Conservation (phyloP, 2,329 filamentous ascomycete genomes). For the Shiraia bambusicola region DNA sequence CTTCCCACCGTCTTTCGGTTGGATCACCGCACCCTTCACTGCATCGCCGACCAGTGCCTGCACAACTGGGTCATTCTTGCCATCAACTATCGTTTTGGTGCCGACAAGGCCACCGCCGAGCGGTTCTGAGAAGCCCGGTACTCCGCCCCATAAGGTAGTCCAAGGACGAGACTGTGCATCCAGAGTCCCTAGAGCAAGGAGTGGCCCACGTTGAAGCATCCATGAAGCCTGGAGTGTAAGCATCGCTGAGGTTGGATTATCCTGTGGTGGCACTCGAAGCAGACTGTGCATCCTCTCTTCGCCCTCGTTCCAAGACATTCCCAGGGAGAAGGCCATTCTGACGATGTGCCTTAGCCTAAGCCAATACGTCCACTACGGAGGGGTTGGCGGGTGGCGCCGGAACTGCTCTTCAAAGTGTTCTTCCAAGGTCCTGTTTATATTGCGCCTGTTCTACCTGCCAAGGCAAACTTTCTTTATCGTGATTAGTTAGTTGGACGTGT, state of each 20-base stretch:
- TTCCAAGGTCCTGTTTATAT: too few species aligned
- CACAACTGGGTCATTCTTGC: constrained; percentile 68
- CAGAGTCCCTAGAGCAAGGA: constrained; percentile 73
- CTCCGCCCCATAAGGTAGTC: constrained; percentile 78
- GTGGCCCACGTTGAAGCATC: constrained; percentile 62
- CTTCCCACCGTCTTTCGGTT: constrained; percentile 37
- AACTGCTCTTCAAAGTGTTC: too few species aligned
- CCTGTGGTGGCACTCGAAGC: constrained; percentile 57
- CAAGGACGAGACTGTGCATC: constrained; percentile 68
- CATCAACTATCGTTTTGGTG: constrained; percentile 62
- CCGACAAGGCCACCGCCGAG: constrained; percentile 66
- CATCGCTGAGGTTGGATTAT: constrained; percentile 68
- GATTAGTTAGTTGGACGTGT: too few species aligned
- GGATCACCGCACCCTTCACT: constrained; percentile 48
- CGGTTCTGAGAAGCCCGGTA: constrained; percentile 65
- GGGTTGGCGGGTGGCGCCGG: too few species aligned
- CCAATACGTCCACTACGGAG: too few species aligned
- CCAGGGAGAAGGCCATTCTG: constrained; percentile 49
- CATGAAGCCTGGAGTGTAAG: constrained; percentile 63
- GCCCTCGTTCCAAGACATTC: constrained; percentile 62
- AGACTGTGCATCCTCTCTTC: constrained; percentile 66
- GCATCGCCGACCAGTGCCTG: constrained; percentile 57
- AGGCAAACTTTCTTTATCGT: too few species aligned
- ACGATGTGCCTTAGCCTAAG: not conserved
- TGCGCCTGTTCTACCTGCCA: too few species aligned